Evolutionary conservation across 1,284 basidiomycete genomes (phyloP), one percentile per base, ranked within the genome.

Genomic region (Coriolopsis trogii): DNA sequence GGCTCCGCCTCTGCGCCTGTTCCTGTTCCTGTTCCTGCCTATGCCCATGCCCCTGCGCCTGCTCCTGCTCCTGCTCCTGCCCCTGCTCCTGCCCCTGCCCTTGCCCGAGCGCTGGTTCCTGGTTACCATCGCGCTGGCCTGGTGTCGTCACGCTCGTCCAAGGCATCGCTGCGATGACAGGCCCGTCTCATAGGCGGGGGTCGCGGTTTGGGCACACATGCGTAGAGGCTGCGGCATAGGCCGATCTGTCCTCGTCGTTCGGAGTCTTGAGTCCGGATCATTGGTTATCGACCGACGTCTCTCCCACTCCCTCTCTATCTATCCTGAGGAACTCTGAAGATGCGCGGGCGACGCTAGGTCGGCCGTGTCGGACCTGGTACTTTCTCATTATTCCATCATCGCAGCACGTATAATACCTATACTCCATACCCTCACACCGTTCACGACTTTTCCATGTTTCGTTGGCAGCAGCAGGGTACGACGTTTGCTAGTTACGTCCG

Each of bases 121-220:
- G 37, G 37, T 23, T 12, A 10, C 49, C 16, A 24, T 41, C 8
- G 49, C 43, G 28, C 41, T 38, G 16, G 38, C 39, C 23, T 15
- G 28, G 25, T 47, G 20, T 49, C 41, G 39, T 47, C 43, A 4
- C 40, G 51, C 33, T 37, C 51, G 20, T 63, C 62, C 31, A 61
- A 60, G 59, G 49, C 43, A 23, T 43, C 59, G 5, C 36, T 63
- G 28, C 63, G 59, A 37, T 62, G 53, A 2, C 13, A 6, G 8
- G 9, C 7, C 18, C 9, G 12, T 24, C 29, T 7, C 28, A 6
- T 20, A 2, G 3, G 20, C 4, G 10, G 28, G 10, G 10, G 21
- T 10, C 15, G 12, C 10, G 15, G 40, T 41, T 16, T 18, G 26
- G n/a, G n/a, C n/a, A n/a, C n/a, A n/a, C n/a, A n/a, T 34, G 13